These are phyloP conservation scores for Phytophthora citrophthora DNA, from an alignment of 352 stramenopile species.

Conservation along the genomic window DNA sequence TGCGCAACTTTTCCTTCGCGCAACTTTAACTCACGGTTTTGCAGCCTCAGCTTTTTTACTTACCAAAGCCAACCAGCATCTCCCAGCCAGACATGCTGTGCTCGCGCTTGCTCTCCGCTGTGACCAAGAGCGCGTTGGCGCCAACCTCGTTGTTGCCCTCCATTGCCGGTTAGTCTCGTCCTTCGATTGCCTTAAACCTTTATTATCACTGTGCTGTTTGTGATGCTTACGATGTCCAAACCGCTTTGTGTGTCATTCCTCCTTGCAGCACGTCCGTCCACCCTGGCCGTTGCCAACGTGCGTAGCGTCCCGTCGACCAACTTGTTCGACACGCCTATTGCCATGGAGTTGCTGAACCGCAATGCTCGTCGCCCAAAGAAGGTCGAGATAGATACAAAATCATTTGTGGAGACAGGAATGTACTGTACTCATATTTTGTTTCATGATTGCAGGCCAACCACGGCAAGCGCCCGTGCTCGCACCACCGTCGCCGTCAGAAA, in stretches of 20 bases:
- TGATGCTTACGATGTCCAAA: background rate
- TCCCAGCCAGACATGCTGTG: conserved; percentile 38
- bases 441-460: conserved; percentile 68
- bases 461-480: conserved; percentile 87
- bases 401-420: no score
- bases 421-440: conserved; percentile 3
- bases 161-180: conserved; percentile 20
- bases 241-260: conserved; percentile 5
- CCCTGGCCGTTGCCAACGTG: conserved; percentile 42
- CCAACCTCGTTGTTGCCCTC: conserved; percentile 42
- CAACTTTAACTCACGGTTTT: background rate
- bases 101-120: conserved; percentile 38
- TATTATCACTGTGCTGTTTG: no score
- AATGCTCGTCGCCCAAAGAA: conserved; percentile 88
- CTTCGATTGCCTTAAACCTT: no score
- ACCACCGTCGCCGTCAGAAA: conserved; percentile 81
- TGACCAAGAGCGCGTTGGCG: conserved; percentile 45
- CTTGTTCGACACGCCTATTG: conserved; percentile 43
- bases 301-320: conserved; percentile 42
- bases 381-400: conserved; percentile 29
- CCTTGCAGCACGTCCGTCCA: conserved; percentile 24
- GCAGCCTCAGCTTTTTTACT: conserved; percentile 20
- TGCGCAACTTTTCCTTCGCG: no score
- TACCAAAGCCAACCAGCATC: conserved; percentile 13
- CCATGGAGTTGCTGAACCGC: conserved; percentile 84